These are phyloP conservation scores for Gillenia trifoliata DNA, from an alignment of 306 rosid species.

Conservation along the genomic window DNA sequence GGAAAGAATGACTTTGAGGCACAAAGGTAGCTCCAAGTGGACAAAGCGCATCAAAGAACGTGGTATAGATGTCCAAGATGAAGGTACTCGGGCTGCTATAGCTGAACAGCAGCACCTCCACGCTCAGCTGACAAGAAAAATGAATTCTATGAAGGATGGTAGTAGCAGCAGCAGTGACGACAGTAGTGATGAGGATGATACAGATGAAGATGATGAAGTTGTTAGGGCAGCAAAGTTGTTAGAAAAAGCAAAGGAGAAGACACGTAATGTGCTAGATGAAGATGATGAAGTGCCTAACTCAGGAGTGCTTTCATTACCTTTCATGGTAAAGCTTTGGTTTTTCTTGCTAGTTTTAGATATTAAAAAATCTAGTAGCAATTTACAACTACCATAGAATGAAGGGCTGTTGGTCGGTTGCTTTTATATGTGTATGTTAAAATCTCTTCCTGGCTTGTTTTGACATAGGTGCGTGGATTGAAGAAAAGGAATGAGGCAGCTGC, in stretches of 20 bases:
- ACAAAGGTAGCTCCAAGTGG: constrained; percentile 71
- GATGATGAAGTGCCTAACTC: constrained; percentile 72
- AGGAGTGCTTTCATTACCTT: constrained; percentile 79
- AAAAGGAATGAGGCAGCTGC: constrained; percentile 68
- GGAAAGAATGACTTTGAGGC: constrained; percentile 89
- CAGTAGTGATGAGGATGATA: constrained; percentile 57
- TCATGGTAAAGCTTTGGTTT: constrained; percentile 59
- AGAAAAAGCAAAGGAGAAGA: constrained; percentile 69
- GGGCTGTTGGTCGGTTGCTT: constrained; percentile 5
- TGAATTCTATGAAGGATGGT: constrained; percentile 59
- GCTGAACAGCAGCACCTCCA: constrained; percentile 67
- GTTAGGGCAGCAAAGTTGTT: constrained; percentile 51
- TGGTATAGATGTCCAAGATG: constrained; percentile 76
- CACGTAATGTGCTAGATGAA: constrained; percentile 51
- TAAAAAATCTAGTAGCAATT: constrained; percentile 2
- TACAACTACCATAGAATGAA: not conserved
- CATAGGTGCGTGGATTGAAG: constrained; percentile 73
- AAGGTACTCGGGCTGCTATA: constrained; percentile 86
- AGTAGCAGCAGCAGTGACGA: constrained; percentile 68
- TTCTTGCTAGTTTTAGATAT: constrained; percentile 9
- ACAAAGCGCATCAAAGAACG: constrained; percentile 60
- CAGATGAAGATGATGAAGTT: constrained; percentile 34
- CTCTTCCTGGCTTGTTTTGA: constrained; percentile 20
- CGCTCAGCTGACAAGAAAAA: constrained; percentile 70
- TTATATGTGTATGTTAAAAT: not conserved